Base-by-base conservation (phyloP, 2,329 filamentous ascomycete species). In the Penicillium glabrum region DNA sequence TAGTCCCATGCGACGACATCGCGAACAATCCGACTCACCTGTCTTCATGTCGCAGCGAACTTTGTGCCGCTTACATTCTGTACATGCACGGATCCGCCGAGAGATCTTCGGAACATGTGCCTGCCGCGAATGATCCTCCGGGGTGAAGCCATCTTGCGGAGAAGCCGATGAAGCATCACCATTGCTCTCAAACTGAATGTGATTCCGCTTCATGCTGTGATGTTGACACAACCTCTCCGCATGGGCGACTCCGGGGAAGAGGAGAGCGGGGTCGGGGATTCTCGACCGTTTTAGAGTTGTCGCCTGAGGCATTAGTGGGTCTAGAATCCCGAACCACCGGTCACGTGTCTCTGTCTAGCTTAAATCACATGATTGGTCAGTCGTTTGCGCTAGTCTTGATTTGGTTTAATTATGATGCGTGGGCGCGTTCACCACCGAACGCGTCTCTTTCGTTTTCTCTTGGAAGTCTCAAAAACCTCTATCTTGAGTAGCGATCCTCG, bases 1-100 rank as follows among this genome's bases (percentile, higher is more conserved):
- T 39, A 82, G 58, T 3, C 76, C 77, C 65, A 81, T 76, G 57
- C 81, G 78, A 46, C 75, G 72, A 67, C 81, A 83, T 56, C 81
- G 69, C 55, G 78, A 78, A 63, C 81, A 83, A 16, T 76, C 73
- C 27, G 79, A 75, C 27, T 81, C 79, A 29, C 76, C 75, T 41
- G 74, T 70, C 56, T 77, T 74, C 79, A 83, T 82, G 53, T 82
- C 77, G 67, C 81, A 83, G 66, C 81, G 81, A 59, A 82, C 81
- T 68, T 83, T 83, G 60, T 82, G 80, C 56, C 80, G 79, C 58
- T 81, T 78, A 65, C 81, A 83, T 60, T 81, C 78, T 10, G 80
- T 81, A 64, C 81, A 83, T 27, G 81, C 81, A 43, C 76, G 74
- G 63, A 78, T 77, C 62, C 75, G 75, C 56, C 77, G 73, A 24